These are phyloP conservation scores for Hippophae tibetana DNA, from an alignment of 306 rosid genomes.

Conservation along the genomic window DNA sequence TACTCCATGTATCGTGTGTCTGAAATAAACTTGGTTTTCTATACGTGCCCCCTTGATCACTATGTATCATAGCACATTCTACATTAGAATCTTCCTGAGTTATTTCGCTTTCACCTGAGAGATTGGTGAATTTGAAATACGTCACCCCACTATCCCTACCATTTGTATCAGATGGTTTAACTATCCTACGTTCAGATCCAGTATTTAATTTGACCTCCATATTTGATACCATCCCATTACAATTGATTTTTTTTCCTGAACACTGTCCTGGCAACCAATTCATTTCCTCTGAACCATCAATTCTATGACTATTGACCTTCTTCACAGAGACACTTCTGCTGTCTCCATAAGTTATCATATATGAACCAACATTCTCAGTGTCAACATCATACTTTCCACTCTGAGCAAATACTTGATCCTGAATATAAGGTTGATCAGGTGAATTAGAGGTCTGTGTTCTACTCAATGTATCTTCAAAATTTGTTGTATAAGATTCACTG, in stretches of 20 bases:
- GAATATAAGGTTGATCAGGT: background rate
- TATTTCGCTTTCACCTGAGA: no score
- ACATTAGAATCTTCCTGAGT: no score
- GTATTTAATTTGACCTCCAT: background rate
- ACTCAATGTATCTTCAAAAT: background rate
- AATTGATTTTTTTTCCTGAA: conserved; percentile 6
- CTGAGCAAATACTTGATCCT: conserved; percentile 12
- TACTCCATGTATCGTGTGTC: no score
- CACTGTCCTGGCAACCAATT: background rate
- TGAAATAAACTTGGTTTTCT: no score
- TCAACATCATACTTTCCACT: conserved; percentile 6
- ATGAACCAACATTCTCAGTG: background rate
- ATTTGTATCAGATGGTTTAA: background rate
- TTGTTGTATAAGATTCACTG: background rate
- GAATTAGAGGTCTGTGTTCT: background rate
- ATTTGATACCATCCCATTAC: conserved; percentile 1
- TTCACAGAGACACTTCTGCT: background rate
- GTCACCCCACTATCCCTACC: no score
- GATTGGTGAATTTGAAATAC: no score
- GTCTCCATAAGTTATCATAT: conserved; percentile 6
- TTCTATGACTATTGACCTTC: conserved; percentile 19
- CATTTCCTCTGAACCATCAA: background rate
- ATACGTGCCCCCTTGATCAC: no score
- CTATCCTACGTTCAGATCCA: background rate
- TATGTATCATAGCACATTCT: no score